These are phyloP conservation scores for Jatropha podagrica DNA, from an alignment of 441 rosid genomes.

Conservation along the genomic window DNA sequence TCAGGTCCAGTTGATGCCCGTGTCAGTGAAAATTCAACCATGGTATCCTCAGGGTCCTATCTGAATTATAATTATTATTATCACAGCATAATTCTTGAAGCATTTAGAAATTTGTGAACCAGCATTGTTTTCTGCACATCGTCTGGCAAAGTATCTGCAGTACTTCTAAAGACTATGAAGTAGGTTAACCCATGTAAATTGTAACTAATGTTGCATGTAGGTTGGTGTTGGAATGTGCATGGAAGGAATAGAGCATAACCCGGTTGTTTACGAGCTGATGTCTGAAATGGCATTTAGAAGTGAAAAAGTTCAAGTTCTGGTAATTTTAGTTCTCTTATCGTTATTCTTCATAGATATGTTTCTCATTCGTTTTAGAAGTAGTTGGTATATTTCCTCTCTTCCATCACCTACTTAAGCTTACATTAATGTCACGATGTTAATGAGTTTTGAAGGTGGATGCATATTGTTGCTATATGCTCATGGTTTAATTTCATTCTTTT, in stretches of 20 bases:
- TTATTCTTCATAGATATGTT: not conserved
- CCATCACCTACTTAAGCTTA: not conserved
- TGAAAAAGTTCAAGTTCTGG: conserved; percentile 68
- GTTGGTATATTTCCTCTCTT: not conserved
- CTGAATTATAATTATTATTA: not conserved
- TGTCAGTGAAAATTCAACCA: conserved; percentile 74
- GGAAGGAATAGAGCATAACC: conserved; percentile 99
- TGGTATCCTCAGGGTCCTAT: conserved; percentile 48
- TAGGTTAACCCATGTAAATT: not conserved
- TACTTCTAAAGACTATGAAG: not conserved
- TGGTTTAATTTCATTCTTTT: conserved; percentile 22
- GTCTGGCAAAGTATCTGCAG: conserved; percentile 11
- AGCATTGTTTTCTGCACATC: not conserved
- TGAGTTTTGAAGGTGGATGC: not conserved
- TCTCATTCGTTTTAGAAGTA: not conserved
- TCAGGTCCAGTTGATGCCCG: conserved; percentile 90
- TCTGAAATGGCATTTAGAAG: conserved; percentile 95
- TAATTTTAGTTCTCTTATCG: conserved; percentile 32
- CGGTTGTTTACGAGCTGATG: conserved; percentile 88
- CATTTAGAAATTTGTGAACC: conserved; percentile 12
- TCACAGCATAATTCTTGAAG: not conserved
- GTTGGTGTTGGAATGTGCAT: conserved; percentile 98
- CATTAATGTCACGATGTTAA: not conserved
- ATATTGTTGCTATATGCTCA: not conserved
- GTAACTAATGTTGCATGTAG: conserved; percentile 38